Conservation (phyloP, 768 basidiomycete genomes). For the Amanita rubescens region DNA sequence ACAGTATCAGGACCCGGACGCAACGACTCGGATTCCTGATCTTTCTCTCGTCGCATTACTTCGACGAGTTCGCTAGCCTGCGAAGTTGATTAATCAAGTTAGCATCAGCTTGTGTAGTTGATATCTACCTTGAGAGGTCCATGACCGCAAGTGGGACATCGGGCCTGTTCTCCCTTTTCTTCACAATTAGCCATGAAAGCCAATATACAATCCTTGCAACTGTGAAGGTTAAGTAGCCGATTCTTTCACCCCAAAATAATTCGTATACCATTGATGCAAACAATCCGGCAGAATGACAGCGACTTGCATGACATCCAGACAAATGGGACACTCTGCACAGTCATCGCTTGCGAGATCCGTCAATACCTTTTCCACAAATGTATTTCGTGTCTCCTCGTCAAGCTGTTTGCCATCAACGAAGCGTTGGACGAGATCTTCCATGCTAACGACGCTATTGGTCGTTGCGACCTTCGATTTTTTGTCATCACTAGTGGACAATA, state of each 20-base stretch:
- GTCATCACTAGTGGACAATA: slow-evolving; percentile 44
- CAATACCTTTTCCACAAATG: slow-evolving; percentile 59
- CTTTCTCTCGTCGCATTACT: slow-evolving; percentile 36
- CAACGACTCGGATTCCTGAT: slow-evolving; percentile 24
- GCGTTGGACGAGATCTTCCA: slow-evolving; percentile 51
- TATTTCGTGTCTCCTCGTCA: slow-evolving; percentile 24
- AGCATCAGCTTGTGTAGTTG: not conserved
- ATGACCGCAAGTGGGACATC: slow-evolving; percentile 75
- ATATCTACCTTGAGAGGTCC: slow-evolving; percentile 53
- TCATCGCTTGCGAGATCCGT: slow-evolving; percentile 51
- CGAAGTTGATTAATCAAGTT: not conserved
- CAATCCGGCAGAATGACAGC: slow-evolving; percentile 69
- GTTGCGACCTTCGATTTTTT: slow-evolving; percentile 28
- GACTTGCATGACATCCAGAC: slow-evolving; percentile 68
- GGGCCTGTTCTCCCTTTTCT: slow-evolving; percentile 60
- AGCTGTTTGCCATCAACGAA: slow-evolving; percentile 35
- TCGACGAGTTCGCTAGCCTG: slow-evolving; percentile 60
- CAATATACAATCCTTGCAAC: slow-evolving; percentile 89
- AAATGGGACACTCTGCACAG: slow-evolving; percentile 68
- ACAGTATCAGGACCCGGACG: slow-evolving; percentile 37
- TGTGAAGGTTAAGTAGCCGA: slow-evolving; percentile 17
- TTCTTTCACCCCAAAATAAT: not conserved
- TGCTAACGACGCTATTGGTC: slow-evolving; percentile 41
- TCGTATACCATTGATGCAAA: slow-evolving; percentile 62
- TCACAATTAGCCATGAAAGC: slow-evolving; percentile 62